Evolutionary conservation across 2,329 filamentous ascomycete genomes (phyloP).

Genomic region (Calonectria crousiana): DNA sequence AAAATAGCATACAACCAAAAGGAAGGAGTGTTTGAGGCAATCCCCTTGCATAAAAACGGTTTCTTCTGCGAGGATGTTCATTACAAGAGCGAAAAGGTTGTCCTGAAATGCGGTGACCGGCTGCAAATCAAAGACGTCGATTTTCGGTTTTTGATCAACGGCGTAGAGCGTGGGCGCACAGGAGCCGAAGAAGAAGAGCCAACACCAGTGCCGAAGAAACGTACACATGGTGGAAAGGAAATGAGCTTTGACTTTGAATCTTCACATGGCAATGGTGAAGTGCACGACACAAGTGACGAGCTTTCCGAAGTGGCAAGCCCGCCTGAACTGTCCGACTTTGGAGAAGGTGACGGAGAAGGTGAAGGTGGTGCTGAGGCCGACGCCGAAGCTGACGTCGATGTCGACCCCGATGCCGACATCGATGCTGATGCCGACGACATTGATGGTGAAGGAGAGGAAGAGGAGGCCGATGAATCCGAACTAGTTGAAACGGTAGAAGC

Average conservation of each 20-base stretch:
- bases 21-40: constrained; percentile 73
- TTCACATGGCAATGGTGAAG: constrained; percentile 67
- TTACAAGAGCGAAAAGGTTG: constrained; percentile 66
- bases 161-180: constrained; percentile 67
- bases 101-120: constrained; percentile 73
- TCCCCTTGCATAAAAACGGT: constrained; percentile 73
- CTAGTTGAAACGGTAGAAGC: constrained; percentile 44
- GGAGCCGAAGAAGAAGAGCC: constrained; percentile 67
- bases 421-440: constrained; percentile 37
- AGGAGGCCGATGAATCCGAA: constrained; percentile 44
- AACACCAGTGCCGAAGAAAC: constrained; percentile 56
- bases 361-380: constrained; percentile 50
- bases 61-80: constrained; percentile 75
- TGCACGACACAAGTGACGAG: constrained; percentile 68
- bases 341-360: constrained; percentile 54
- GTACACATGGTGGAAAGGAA: constrained; percentile 71
- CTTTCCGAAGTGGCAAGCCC: constrained; percentile 59
- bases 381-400: constrained; percentile 35
- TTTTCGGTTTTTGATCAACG: constrained; percentile 77
- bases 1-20: constrained; percentile 78
- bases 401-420: constrained; percentile 34
- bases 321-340: constrained; percentile 55
- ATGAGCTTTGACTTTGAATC: constrained; percentile 82
- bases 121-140: constrained; percentile 79
- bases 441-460: constrained; percentile 36